A percentile compares a stretch with the other conserved stretches of the same genome.
Conservation (phyloP, 345 rosid species). For the Laguncularia racemosa region DNA sequence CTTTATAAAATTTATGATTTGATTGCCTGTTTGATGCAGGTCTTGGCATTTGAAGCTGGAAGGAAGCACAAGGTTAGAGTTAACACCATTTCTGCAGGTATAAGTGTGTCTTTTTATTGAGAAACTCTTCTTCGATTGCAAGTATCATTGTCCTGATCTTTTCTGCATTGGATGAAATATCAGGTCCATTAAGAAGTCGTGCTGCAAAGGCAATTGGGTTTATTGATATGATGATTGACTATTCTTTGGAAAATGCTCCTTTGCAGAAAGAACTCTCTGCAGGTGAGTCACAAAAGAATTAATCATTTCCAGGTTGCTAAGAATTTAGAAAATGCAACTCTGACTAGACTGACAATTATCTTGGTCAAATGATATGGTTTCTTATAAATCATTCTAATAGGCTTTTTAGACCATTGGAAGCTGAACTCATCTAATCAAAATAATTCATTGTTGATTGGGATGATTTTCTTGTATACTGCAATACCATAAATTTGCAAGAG, state of each 20-base stretch:
- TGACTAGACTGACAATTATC: neutral
- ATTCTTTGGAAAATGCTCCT: slow-evolving; percentile 73
- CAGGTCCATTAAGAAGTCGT: slow-evolving; percentile 80
- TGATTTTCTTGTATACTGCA: neutral
- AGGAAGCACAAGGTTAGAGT: slow-evolving; percentile 74
- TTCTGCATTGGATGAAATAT: neutral
- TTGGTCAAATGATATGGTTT: no score
- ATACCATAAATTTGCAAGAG: neutral
- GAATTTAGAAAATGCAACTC: neutral
- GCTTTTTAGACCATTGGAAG: no score
- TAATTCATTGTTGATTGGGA: neutral
- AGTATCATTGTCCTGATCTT: no score
- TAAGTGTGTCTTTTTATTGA: neutral
- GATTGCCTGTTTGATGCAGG: slow-evolving; percentile 23
- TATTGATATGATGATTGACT: slow-evolving; percentile 73
- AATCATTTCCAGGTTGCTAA: neutral
- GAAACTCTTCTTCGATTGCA: no score
- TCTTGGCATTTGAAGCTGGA: slow-evolving; percentile 90
- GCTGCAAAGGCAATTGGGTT: slow-evolving; percentile 91
- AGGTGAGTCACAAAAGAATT: slow-evolving; percentile 35
- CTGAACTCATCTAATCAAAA: no score
- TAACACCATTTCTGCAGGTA: slow-evolving; percentile 90
- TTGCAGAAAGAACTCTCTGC: slow-evolving; percentile 82
- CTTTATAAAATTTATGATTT: neutral
- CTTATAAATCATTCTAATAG: no score